phyloP scores from a whole-genome alignment of 805 yeast species.

The Monosporozyma aquatica region DNA sequence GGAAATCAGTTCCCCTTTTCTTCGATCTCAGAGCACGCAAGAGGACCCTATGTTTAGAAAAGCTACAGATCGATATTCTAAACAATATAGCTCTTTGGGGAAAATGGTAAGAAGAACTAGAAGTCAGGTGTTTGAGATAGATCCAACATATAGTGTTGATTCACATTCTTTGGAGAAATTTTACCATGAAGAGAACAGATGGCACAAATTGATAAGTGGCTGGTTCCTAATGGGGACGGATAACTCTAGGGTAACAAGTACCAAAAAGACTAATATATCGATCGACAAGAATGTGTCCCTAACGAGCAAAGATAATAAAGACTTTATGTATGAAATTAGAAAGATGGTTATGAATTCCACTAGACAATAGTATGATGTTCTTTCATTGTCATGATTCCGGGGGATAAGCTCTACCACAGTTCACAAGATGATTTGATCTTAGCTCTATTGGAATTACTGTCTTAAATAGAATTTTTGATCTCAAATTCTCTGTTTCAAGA shows the following conservation, averaged over 20 bases:
- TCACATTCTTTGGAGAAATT: constrained; percentile 17
- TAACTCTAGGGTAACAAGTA: constrained; percentile 5
- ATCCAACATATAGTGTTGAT: constrained; percentile 1
- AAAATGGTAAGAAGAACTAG: constrained; percentile 12
- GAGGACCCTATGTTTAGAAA: neutral
- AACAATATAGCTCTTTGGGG: neutral
- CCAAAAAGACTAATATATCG: constrained; percentile 4
- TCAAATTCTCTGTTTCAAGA: too few relatives aligned
- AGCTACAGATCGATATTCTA: neutral
- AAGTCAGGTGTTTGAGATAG: constrained; percentile 11
- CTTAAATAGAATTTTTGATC: too few relatives aligned
- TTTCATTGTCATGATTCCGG: too few relatives aligned
- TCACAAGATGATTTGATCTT: too few relatives aligned
- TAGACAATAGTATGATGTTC: constrained; percentile 13
- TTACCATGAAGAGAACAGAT: constrained; percentile 29
- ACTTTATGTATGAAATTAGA: constrained; percentile 29
- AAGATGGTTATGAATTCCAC: constrained; percentile 30
- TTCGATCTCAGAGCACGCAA: constrained; percentile 11
- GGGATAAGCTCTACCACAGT: too few relatives aligned
- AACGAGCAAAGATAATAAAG: constrained; percentile 15
- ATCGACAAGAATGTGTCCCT: constrained; percentile 7
- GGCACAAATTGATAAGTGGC: constrained; percentile 26
- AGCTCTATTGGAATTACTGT: too few relatives aligned
- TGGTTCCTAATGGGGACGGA: constrained; percentile 23
- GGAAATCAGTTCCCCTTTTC: constrained; percentile 13